A percentile compares a stretch with the other conserved stretches of the same genome.
Conservation (phyloP, 768 basidiomycete genomes). For the Mycena vitilis region DNA sequence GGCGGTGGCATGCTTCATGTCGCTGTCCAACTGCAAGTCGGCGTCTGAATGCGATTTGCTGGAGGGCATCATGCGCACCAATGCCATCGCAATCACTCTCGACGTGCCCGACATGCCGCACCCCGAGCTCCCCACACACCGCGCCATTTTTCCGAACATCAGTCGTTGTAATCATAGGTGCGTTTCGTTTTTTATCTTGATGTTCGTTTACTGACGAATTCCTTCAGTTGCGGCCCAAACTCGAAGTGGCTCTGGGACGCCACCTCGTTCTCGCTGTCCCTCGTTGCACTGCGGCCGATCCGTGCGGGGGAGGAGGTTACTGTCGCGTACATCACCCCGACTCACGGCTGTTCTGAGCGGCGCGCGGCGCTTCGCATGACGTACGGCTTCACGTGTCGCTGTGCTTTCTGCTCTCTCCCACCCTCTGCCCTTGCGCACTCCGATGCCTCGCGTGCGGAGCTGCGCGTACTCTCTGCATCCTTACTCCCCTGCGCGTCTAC, state of each 20-base stretch:
- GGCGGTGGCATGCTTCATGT: slow-evolving; percentile 43
- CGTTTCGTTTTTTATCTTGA: neutral
- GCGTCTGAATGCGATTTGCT: slow-evolving; percentile 32
- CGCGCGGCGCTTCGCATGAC: slow-evolving; percentile 32
- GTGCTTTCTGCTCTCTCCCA: slow-evolving; percentile 40
- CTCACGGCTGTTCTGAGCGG: slow-evolving; percentile 36
- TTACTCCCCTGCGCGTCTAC: no score
- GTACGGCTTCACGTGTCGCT: slow-evolving; percentile 51
- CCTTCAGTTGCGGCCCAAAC: slow-evolving; percentile 53
- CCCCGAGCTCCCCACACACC: slow-evolving; percentile 45
- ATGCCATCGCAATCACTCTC: slow-evolving; percentile 48
- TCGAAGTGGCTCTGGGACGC: slow-evolving; percentile 53
- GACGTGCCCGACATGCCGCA: slow-evolving; percentile 39
- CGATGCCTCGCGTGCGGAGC: slow-evolving; percentile 45
- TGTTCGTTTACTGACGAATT: neutral
- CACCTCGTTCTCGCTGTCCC: slow-evolving; percentile 44
- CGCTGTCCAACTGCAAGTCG: slow-evolving; percentile 39
- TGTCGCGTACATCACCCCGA: slow-evolving; percentile 47
- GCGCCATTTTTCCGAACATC: slow-evolving; percentile 50
- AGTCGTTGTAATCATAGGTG: slow-evolving; percentile 57
- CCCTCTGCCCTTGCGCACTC: slow-evolving; percentile 34
- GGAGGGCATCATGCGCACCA: slow-evolving; percentile 47
- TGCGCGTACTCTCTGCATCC: slow-evolving; percentile 35
- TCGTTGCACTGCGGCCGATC: slow-evolving; percentile 51
- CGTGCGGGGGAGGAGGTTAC: slow-evolving; percentile 51